phyloP scores from a whole-genome alignment of 2,329 filamentous ascomycete species.

The Aspergillus caelatus region DNA sequence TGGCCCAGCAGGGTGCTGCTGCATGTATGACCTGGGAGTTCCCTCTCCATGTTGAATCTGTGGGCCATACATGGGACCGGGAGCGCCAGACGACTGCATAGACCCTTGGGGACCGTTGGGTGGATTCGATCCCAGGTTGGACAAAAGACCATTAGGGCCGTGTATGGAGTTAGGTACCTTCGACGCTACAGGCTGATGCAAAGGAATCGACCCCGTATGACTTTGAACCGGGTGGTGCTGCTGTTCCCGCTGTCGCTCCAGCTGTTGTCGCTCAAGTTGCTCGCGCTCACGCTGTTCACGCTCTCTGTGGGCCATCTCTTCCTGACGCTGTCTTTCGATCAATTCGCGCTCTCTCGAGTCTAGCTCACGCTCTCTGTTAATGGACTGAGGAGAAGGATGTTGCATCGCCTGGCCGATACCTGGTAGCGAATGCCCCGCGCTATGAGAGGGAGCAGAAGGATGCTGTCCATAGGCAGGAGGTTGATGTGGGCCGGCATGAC shows the following conservation, averaged over 20 bases:
- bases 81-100: constrained; percentile 62
- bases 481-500: constrained; percentile 44
- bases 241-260: constrained; percentile 58
- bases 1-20: constrained; percentile 63
- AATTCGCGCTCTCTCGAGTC: constrained; percentile 60
- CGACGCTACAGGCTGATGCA: constrained; percentile 92
- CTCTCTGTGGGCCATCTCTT: constrained; percentile 61
- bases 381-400: constrained; percentile 44
- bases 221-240: constrained; percentile 79
- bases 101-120: constrained; percentile 56
- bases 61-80: constrained; percentile 69
- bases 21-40: constrained; percentile 59
- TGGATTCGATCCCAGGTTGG: constrained; percentile 67
- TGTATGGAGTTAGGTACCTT: constrained; percentile 80
- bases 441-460: constrained; percentile 39
- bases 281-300: constrained; percentile 57
- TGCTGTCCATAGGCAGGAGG: constrained; percentile 48
- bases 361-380: constrained; percentile 50
- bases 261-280: constrained; percentile 58
- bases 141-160: constrained; percentile 84
- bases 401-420: constrained; percentile 47
- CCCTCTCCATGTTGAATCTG: constrained; percentile 64
- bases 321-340: constrained; percentile 53
- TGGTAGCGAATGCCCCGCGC: constrained; percentile 41
- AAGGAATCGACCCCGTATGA: constrained; percentile 82